Base-by-base conservation (phyloP, 257 asterid species). In the Schizonepeta tenuifolia region DNA sequence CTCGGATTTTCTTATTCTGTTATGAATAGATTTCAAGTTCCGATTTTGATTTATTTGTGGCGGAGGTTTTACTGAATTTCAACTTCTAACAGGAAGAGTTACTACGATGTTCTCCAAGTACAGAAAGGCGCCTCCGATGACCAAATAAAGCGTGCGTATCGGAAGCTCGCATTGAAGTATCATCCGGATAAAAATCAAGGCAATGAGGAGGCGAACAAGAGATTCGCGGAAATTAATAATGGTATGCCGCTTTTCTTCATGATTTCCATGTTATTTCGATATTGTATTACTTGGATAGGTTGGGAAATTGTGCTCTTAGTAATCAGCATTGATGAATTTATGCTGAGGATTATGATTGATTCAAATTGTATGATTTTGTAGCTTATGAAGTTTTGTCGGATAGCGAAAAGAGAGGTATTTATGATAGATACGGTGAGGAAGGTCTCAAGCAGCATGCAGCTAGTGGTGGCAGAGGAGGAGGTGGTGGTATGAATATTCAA, bases 401-500 rank as follows among this genome's bases (percentile, higher is more conserved):
- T 74, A 79, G 91, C 68, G 97, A 92, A 54, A 92, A 88, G 94
- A 87, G 96, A 81, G 77, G 80, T 46, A 90, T 92, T 43, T 92
- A 92, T 74, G 98, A 92, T 78, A 84, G 81, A 46, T 86, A 92
- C 74, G 98, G 98, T 0, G 97, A 90, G 70, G 98, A 92, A 59
- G 98, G 98, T 72, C 95, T 92, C 61, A 92, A 88, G 67, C 98
- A 92, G 83, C 97, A 92, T 75, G 93, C 93, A 40, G 96, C 97
- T 33, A 83, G 74, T 78, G 97, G 98, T 7, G 96, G 95, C 54
- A 77, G 97, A 81, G 86, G 88, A 24, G 87, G 88, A n/a, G 87
- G 90, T 28, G 96, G 86, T 7, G 97, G 97, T 54, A 86, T 92
- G 97, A 92, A 92, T 72, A 84, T 92, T 69, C 94, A 92, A 66